Evolutionary conservation across 805 yeast species (phyloP).

Genomic region (Wickerhamomyces silvicola): DNA sequence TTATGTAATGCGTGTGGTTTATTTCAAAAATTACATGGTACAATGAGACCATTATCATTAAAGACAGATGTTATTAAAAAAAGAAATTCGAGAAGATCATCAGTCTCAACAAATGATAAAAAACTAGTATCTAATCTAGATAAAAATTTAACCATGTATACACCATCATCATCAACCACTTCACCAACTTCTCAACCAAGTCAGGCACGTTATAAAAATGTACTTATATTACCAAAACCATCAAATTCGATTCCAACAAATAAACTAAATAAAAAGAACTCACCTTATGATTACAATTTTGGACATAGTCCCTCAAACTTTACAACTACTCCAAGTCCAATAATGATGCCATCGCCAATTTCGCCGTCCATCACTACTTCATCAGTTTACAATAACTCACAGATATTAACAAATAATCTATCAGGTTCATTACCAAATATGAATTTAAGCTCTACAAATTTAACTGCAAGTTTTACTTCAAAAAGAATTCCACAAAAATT

Average conservation of each 20-base stretch:
- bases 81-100: slow-evolving; percentile 36
- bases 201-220: slow-evolving; percentile 17
- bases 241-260: slow-evolving; percentile 5
- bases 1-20: slow-evolving; percentile 94
- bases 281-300: slow-evolving; percentile 13
- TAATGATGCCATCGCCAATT: slow-evolving; percentile 21
- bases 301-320: slow-evolving; percentile 15
- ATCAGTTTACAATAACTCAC: slow-evolving; percentile 3
- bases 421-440: slow-evolving; percentile 17
- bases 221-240: slow-evolving; percentile 24
- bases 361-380: slow-evolving; percentile 15
- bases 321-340: slow-evolving; percentile 19
- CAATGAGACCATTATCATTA: slow-evolving; percentile 80
- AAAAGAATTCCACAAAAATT: slow-evolving; percentile 23
- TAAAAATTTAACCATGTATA: slow-evolving; percentile 17
- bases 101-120: slow-evolving; percentile 9
- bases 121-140: slow-evolving; percentile 15
- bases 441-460: slow-evolving; percentile 16
- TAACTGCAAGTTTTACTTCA: slow-evolving; percentile 21
- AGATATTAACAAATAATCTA: no score
- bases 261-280: slow-evolving; percentile 8
- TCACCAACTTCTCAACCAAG: slow-evolving; percentile 2
- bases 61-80: slow-evolving; percentile 91
- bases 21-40: slow-evolving; percentile 86
- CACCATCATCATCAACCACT: slow-evolving; percentile 18